Evolutionary conservation across 2,329 filamentous ascomycete genomes (phyloP), one percentile per base, ranked within the genome.

Genomic region (Aureobasidium mangrovei): DNA sequence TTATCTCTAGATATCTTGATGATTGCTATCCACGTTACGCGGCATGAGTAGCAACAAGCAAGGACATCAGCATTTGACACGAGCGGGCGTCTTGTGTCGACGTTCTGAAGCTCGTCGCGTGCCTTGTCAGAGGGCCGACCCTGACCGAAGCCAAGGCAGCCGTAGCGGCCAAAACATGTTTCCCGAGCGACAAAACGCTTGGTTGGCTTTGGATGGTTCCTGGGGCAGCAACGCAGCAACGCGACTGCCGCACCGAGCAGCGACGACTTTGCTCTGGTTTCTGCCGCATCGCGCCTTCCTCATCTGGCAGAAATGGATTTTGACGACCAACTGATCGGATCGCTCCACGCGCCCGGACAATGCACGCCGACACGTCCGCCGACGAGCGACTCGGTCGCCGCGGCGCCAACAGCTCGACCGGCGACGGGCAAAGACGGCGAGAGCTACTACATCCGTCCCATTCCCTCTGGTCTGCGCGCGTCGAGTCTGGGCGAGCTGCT

Each of bases 401-500:
- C 18, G 4, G 27, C 47, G 2, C 32, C 47, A 36, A 12, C 8
- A 8, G 28, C 47, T 1, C 47, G 38, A 3, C 18, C 47, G 1
- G 8, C 39, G 6, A 52, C 48, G 3, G n/a, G 29, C 18, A 42
- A 52, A 52, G 48, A 52, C 24, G n/a, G 10, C 39, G 48, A 52
- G 36, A 43, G 24, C 48, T 52, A 52, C 39, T 52, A 52, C 39
- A 52, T 52, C 24, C 42, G 43, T 29, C 48, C 48, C 39, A 46
- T 54, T 7, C 51, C 51, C 24, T 27, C 27, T 1, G 51, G 51
- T 8, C 33, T 54, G 3, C 33, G 41, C n/a, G 49, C 12, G 4
- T 8, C 26, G 4, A 24, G 24, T 0, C 33, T 54, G 7, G 7
- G 31, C 9, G 3, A 7, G 7, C 43, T 54, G 0, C 36, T 54